A percentile compares a stretch with the other conserved stretches of the same genome.
Conservation (phyloP, 2,329 filamentous ascomycete species). For the Metarhizium album region DNA sequence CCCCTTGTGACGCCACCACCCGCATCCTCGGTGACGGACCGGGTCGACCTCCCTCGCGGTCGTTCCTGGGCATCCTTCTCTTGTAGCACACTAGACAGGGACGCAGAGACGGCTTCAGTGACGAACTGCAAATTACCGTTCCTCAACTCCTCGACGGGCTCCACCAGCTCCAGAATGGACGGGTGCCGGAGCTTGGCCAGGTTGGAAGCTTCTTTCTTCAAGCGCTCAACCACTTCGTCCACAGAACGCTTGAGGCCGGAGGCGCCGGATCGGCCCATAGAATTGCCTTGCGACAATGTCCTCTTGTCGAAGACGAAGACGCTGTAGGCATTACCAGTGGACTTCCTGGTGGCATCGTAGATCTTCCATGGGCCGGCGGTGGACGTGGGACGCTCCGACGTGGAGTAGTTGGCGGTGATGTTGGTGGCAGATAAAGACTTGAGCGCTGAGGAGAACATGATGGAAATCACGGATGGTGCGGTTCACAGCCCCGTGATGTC, state of each 20-base stretch:
- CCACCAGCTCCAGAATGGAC: constrained; percentile 81
- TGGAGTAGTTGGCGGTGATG: constrained; percentile 82
- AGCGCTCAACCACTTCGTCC: constrained; percentile 80
- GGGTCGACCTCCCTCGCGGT: constrained; percentile 58
- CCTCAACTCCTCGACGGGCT: constrained; percentile 90
- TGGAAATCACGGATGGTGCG: constrained; percentile 12
- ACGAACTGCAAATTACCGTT: constrained; percentile 91
- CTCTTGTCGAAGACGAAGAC: constrained; percentile 94
- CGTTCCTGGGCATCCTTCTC: constrained; percentile 86
- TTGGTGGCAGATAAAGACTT: constrained; percentile 88
- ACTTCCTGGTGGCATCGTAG: constrained; percentile 94
- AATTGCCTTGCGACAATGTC: constrained; percentile 43
- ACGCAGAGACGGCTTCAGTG: constrained; percentile 82
- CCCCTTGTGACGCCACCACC: constrained; percentile 64
- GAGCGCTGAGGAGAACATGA: constrained; percentile 86
- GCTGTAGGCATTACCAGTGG: constrained; percentile 76
- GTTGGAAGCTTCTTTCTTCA: constrained; percentile 86
- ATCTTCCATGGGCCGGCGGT: constrained; percentile 93
- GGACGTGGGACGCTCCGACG: constrained; percentile 65
- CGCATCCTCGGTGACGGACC: constrained; percentile 70
- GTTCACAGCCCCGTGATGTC: constrained; percentile 13
- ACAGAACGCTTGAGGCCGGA: constrained; percentile 67
- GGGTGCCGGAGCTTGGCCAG: constrained; percentile 84
- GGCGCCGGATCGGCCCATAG: constrained; percentile 33
- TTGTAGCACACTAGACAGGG: constrained; percentile 67